These are phyloP conservation scores for Penicillium decumbens DNA, from an alignment of 2,329 filamentous ascomycete genomes.

Conservation along the genomic window DNA sequence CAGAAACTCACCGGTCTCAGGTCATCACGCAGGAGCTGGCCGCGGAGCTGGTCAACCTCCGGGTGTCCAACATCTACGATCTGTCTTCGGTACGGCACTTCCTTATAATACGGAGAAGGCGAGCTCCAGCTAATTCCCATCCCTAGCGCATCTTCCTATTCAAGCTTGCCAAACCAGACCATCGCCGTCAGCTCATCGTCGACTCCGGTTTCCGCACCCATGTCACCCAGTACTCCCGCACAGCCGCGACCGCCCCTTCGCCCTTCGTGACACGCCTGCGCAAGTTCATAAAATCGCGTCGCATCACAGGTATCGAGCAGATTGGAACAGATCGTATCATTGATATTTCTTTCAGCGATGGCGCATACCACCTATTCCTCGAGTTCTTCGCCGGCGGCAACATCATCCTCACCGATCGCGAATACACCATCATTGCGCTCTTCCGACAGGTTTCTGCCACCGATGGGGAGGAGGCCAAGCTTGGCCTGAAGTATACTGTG, in stretches of 20 bases:
- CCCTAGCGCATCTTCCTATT: slow-evolving; percentile 78
- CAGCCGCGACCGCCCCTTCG: slow-evolving; percentile 78
- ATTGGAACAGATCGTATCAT: slow-evolving; percentile 91
- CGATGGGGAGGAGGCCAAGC: slow-evolving; percentile 71
- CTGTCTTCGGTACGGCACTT: slow-evolving; percentile 63
- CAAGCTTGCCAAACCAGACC: slow-evolving; percentile 87
- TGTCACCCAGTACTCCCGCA: slow-evolving; percentile 82
- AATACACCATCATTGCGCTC: slow-evolving; percentile 75
- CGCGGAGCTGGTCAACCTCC: slow-evolving; percentile 66
- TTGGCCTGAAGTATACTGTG: slow-evolving; percentile 73
- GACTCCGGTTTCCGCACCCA: slow-evolving; percentile 96
- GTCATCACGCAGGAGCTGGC: slow-evolving; percentile 93
- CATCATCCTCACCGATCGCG: slow-evolving; percentile 81
- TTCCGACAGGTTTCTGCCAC: slow-evolving; percentile 75
- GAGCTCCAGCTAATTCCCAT: slow-evolving; percentile 8
- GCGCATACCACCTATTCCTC: slow-evolving; percentile 77
- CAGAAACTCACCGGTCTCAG: slow-evolving; percentile 45
- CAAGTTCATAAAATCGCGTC: slow-evolving; percentile 80
- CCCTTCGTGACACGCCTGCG: slow-evolving; percentile 78
- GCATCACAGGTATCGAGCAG: slow-evolving; percentile 75
- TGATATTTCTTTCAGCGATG: slow-evolving; percentile 88
- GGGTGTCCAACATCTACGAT: slow-evolving; percentile 92
- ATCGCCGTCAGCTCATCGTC: slow-evolving; percentile 83
- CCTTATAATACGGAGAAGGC: not conserved
- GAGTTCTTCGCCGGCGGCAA: slow-evolving; percentile 98